Base-by-base conservation (phyloP, 768 basidiomycete genomes). In the Calvatia gigantea region DNA sequence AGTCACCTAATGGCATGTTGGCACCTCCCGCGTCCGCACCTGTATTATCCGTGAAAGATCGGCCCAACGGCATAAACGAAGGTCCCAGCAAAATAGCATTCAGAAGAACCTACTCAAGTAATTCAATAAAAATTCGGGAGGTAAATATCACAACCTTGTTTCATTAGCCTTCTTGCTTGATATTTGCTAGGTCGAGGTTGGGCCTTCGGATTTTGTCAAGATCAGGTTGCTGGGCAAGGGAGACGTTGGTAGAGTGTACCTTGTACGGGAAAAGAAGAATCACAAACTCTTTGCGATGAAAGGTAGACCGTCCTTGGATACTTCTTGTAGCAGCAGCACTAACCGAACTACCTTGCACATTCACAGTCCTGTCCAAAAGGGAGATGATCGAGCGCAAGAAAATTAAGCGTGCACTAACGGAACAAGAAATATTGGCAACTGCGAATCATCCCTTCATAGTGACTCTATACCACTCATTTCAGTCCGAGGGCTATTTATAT, bases 321-420 rank as follows among this genome's bases (percentile, higher is more conserved):
- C 64, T 58, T 58, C 61, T 56, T 71, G 65, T 71, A 69, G 68
- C 68, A 68, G 63, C 35, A 62, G 67, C 68, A 56, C 70, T 74
- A 66, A 69, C 61, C 68, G 65, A 67, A 59, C 65, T 66, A 57
- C 44, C 32, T 39, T 73, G 69, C n/a, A n/a, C n/a, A 67, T 72
- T 67, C 67, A 66, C 70, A 96, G 97, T 99, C 21, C 78, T 99
- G 42, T 97, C 94, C 48, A 98, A 98, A 78, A 92, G 90, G 78
- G 97, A 99, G 78, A 98, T 99, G 96, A 95, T 99, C 70, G 94
- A 96, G 75, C 86, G 97, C 64, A 97, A 96, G 77, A 99, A 99
- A 80, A 96, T 99, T 76, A 99, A 99, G 72, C 86, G 97, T 59
- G 97, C 96, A 7, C 70, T 99, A 65, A 98, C 97, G 3, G 97